Conservation (phyloP, 805 yeast genomes). For the Candida endomychidarum region DNA sequence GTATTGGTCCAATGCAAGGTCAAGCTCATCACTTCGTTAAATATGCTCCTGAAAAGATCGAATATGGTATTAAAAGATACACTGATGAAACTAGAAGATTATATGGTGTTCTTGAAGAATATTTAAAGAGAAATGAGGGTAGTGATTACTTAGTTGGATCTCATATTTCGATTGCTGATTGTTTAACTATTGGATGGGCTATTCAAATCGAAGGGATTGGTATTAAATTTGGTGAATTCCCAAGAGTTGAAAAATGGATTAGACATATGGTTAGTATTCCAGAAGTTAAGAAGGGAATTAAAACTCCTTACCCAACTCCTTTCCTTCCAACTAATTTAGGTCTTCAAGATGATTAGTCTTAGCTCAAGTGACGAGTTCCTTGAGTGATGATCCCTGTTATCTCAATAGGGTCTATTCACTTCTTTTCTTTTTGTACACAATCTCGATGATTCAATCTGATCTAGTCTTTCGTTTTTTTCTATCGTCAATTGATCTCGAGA, state of each 20-base stretch:
- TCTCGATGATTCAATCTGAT: too few relatives aligned
- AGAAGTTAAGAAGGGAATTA: conserved; percentile 32
- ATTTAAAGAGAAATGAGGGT: conserved; percentile 44
- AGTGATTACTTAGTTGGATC: conserved; percentile 55
- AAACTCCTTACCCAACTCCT: conserved; percentile 16
- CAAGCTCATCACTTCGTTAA: conserved; percentile 51
- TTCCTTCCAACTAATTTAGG: too few relatives aligned
- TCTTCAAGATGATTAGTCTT: too few relatives aligned
- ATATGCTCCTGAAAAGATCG: conserved; percentile 51
- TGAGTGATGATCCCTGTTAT: too few relatives aligned
- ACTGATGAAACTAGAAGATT: conserved; percentile 51
- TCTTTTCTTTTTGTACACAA: too few relatives aligned
- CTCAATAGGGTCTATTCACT: too few relatives aligned
- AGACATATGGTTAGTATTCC: conserved; percentile 30
- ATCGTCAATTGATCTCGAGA: too few relatives aligned
- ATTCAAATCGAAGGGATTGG: conserved; percentile 13
- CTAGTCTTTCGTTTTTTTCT: too few relatives aligned
- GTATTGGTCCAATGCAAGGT: conserved; percentile 63
- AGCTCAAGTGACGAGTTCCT: too few relatives aligned
- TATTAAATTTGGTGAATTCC: conserved; percentile 39
- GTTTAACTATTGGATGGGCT: conserved; percentile 50
- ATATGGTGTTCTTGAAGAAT: conserved; percentile 52
- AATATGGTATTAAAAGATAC: conserved; percentile 55
- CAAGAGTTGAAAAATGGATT: conserved; percentile 42
- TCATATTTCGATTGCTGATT: conserved; percentile 59